A percentile compares a stretch with the other conserved stretches of the same genome.
Conservation (phyloP, 352 stramenopile species). For the Thalassiosira hispida region DNA sequence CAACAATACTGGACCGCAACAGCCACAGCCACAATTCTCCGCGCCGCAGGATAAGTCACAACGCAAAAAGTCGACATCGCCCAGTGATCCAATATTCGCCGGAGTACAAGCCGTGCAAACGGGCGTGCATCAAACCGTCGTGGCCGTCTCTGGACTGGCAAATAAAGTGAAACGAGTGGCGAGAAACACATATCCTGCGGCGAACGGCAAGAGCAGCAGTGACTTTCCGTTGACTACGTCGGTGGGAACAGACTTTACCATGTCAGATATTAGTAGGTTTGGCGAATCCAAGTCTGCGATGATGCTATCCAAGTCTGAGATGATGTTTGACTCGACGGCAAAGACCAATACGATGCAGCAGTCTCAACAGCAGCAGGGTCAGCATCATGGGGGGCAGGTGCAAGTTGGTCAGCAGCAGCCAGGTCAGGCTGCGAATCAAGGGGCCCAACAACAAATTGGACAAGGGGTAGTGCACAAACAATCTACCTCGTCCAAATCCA, state of each 20-base stretch:
- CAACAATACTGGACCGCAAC: conserved; percentile 9
- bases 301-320: background rate
- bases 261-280: conserved; percentile 50
- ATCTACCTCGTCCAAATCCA: conserved; percentile 2
- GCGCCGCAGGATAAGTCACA: conserved; percentile 2
- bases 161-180: conserved; percentile 10
- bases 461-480: conserved; percentile 2
- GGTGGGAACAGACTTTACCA: conserved; percentile 46
- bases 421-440: background rate
- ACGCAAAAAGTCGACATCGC: background rate
- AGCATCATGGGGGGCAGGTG: no score
- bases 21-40: conserved; percentile 21
- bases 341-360: conserved; percentile 3
- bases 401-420: no score
- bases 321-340: conserved; percentile 5
- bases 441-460: background rate
- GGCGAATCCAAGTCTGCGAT: background rate
- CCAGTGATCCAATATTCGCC: background rate
- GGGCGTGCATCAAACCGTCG: conserved; percentile 10
- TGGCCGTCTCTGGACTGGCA: conserved; percentile 1
- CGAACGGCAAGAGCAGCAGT: background rate
- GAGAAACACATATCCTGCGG: background rate
- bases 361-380: background rate
- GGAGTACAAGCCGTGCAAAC: background rate
- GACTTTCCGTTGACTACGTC: conserved; percentile 40